Base-by-base conservation (phyloP, 441 rosid genomes). In the Erodium moschatum region DNA sequence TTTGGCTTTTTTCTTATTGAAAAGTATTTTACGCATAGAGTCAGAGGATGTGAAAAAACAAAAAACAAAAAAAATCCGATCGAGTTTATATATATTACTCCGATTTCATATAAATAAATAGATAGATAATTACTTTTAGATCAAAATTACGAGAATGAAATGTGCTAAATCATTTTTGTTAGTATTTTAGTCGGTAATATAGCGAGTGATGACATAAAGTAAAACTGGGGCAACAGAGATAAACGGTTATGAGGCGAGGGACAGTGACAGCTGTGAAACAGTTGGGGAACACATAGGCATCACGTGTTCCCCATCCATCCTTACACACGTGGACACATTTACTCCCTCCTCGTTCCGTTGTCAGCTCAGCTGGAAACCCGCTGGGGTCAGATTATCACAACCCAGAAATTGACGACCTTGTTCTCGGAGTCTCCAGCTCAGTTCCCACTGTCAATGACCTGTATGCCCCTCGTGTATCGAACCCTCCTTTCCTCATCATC, bases 231-330 rank as follows among this genome's bases (percentile, higher is more conserved):
- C 18, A 63, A 27, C 6, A 64, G 62, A 38, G 10, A 11, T 60
- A 72, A 69, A 64, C 68, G 74, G 78, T 78, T 70, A 75, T 75
- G 70, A 62, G 74, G 76, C 75, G 76, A 75, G 38, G 38, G 40
- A 71, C 74, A 31, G 27, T 29, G 78, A 71, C 82, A 78, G 82
- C 80, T 81, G 84, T 46, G 73, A 6, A 60, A 52, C 74, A 72
- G 79, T 74, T 78, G 76, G 77, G 70, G 61, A 54, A 24, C 65
- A 21, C 42, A 31, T 20, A 29, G 31, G n/a, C 42, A 21, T 52
- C 76, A 73, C 76, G 76, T 73, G 76, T 24, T 73, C 68, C 65
- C 72, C 69, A 50, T 38, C 29, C 7, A 21, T 46, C 4, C n/a
- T 1, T 46, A 46, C 11, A 46, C 52, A 46, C 52, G n/a, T 46